Percentiles rank a stretch among this genome's conserved stretches.
These are phyloP conservation scores for Blattamonas nauphoetae DNA, from an alignment of 78 protist genomes.

Conservation along the genomic window DNA sequence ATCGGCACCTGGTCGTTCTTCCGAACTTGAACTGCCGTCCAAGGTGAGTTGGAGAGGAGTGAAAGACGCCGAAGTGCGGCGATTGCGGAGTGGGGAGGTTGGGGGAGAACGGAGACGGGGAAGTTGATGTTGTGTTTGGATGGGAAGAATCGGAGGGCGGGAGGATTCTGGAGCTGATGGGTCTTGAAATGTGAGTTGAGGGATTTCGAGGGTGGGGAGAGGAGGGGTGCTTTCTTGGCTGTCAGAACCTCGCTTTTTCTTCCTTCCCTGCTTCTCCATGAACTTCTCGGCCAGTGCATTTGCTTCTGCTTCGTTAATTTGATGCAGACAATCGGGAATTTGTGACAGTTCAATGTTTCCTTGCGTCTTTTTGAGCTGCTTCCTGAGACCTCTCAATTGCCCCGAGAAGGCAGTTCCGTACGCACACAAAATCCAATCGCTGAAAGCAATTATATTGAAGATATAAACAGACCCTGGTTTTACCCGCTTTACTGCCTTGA, in stretches of 20 bases:
- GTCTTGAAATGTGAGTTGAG: neutral
- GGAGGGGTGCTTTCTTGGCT: neutral
- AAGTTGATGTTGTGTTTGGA: neutral
- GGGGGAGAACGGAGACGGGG: neutral
- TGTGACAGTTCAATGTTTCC: neutral
- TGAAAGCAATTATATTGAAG: neutral
- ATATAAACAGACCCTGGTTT: neutral
- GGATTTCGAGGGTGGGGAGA: neutral
- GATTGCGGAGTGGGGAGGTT: neutral
- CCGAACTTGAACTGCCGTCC: too few relatives aligned
- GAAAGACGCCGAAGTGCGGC: neutral
- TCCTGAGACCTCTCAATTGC: neutral
- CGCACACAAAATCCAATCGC: neutral
- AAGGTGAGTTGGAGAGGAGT: too few relatives aligned
- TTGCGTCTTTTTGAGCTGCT: neutral
- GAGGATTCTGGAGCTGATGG: neutral
- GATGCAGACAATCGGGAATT: neutral
- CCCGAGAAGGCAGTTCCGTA: neutral
- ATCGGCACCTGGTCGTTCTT: neutral
- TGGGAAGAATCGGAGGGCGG: neutral
- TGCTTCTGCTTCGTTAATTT: neutral
- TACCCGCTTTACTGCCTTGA: neutral
- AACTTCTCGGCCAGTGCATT: neutral
- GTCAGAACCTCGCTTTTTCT: neutral
- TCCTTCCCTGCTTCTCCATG: neutral